Conservation (phyloP, 805 yeast genomes). For the Monosporozyma yasuniensis region DNA sequence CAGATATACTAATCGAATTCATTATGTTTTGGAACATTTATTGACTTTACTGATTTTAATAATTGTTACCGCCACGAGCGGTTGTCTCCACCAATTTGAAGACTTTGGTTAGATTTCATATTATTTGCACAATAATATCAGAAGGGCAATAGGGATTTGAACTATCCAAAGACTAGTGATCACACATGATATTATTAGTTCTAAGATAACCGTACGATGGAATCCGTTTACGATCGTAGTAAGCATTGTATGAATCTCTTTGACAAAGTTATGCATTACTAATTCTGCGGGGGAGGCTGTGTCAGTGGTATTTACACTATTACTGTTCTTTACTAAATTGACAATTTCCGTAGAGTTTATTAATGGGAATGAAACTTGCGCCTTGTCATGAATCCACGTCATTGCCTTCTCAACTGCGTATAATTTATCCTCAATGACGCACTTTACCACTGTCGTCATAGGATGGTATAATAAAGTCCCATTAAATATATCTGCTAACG, state of each 20-base stretch:
- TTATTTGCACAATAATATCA: constrained; percentile 4
- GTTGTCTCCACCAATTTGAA: not conserved
- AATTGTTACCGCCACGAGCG: too few relatives aligned
- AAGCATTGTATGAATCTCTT: constrained; percentile 20
- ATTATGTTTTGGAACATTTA: too few relatives aligned
- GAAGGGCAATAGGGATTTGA: constrained; percentile 35
- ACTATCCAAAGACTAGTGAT: constrained; percentile 42
- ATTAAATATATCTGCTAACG: constrained; percentile 52
- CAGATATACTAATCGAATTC: not conserved
- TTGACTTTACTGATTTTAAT: too few relatives aligned
- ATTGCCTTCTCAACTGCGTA: constrained; percentile 58
- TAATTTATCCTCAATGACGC: constrained; percentile 71
- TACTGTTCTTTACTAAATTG: not conserved
- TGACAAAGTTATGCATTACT: constrained; percentile 12
- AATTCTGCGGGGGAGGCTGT: not conserved
- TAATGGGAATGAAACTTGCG: constrained; percentile 50
- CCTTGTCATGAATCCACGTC: constrained; percentile 64
- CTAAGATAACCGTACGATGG: constrained; percentile 33
- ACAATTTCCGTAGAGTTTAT: constrained; percentile 31
- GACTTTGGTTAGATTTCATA: not conserved
- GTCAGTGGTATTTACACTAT: constrained; percentile 6
- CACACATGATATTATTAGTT: constrained; percentile 38
- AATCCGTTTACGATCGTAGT: constrained; percentile 23
- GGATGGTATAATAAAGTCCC: constrained; percentile 59
- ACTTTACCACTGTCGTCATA: constrained; percentile 58